Evolutionary conservation across 306 rosid genomes (phyloP).

Genomic region (Psophocarpus tetragonolobus): DNA sequence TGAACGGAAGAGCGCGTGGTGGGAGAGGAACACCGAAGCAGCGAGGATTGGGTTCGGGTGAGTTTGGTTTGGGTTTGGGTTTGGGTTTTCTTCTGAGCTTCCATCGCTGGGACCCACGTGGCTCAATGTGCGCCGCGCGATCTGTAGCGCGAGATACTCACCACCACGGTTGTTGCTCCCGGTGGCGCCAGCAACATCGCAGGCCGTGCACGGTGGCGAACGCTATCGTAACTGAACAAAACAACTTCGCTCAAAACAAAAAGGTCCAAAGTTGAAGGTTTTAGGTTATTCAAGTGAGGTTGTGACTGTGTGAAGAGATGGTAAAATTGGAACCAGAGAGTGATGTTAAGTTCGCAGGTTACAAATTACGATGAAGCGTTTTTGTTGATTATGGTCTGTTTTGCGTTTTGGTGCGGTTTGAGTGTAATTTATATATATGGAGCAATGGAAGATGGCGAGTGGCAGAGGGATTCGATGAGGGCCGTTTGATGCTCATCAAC

Average conservation of each 20-base stretch:
- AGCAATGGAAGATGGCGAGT: slow-evolving; percentile 4
- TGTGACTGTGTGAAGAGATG: too few relatives aligned
- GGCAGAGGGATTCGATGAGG: slow-evolving; percentile 35
- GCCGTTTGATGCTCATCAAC: slow-evolving; percentile 45
- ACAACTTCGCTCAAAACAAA: background rate
- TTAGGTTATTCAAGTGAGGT: too few relatives aligned
- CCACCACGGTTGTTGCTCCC: slow-evolving; percentile 34
- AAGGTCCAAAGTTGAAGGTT: background rate
- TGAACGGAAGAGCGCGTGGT: slow-evolving; percentile 78
- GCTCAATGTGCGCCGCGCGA: slow-evolving; percentile 43
- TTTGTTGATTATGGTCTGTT: background rate
- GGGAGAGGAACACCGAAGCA: slow-evolving; percentile 80
- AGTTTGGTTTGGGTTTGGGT: slow-evolving; percentile 73
- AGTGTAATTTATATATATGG: slow-evolving; percentile 17
- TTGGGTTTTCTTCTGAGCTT: slow-evolving; percentile 50
- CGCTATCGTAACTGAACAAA: slow-evolving; percentile 1
- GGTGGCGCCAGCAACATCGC: slow-evolving; percentile 67
- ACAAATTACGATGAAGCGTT: slow-evolving; percentile 18
- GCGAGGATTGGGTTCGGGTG: slow-evolving; percentile 77
- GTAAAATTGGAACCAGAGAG: background rate
- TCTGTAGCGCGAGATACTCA: slow-evolving; percentile 62
- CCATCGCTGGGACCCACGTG: slow-evolving; percentile 48
- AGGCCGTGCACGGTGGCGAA: slow-evolving; percentile 36
- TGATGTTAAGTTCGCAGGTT: slow-evolving; percentile 9
- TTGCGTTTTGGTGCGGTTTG: background rate